Conservation (phyloP, 1,284 basidiomycete genomes). For the Puccinia triticina region DNA sequence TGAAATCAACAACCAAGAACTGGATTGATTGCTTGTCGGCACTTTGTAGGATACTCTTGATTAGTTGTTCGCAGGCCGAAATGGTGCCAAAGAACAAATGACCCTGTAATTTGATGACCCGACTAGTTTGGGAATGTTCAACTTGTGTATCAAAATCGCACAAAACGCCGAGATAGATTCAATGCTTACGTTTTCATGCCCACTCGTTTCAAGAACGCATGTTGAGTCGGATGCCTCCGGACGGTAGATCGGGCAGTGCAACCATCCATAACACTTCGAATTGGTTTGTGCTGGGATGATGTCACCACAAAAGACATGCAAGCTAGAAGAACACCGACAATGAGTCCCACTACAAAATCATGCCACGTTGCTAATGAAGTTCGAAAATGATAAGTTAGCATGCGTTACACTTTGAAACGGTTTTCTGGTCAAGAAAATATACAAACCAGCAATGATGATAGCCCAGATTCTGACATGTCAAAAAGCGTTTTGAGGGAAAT, state of each 20-base stretch:
- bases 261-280: constrained; percentile 66
- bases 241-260: constrained; percentile 74
- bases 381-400: neutral
- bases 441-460: constrained; percentile 68
- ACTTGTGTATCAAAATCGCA: neutral
- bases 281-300: constrained; percentile 79
- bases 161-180: neutral
- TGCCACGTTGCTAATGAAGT: constrained; percentile 52
- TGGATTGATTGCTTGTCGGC: constrained; percentile 78
- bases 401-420: neutral
- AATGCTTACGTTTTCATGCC: constrained; percentile 84
- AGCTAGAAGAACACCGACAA: constrained; percentile 87
- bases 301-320: constrained; percentile 94
- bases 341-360: constrained; percentile 84
- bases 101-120: constrained; percentile 58
- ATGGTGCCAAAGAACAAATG: constrained; percentile 93
- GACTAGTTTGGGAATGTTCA: neutral
- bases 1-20: constrained; percentile 84
- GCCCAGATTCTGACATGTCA: constrained; percentile 63
- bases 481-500: neutral
- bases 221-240: constrained; percentile 77
- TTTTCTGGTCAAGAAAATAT: constrained; percentile 34
- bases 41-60: constrained; percentile 73
- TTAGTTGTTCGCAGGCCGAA: constrained; percentile 62
- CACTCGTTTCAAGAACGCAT: constrained; percentile 84